Conservation (phyloP, 495 filamentous ascomycete genomes). For the Tuber microsphaerosporum region DNA sequence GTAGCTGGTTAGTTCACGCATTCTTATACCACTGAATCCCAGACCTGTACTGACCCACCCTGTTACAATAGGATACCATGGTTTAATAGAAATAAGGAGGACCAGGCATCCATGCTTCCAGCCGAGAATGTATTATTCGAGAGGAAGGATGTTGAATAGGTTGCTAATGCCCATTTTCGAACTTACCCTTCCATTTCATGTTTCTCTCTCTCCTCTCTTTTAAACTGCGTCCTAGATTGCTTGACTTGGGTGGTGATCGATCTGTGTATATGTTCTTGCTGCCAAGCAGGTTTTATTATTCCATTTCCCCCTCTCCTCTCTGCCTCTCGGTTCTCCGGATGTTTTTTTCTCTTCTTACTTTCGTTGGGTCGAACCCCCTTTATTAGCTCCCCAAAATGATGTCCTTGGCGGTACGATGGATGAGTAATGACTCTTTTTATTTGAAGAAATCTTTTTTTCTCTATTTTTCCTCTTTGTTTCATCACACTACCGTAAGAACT, state of each 20-base stretch:
- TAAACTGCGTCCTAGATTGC: background rate
- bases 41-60: background rate
- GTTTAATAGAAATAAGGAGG: constrained; percentile 38
- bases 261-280: background rate
- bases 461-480: background rate
- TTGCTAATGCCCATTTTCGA: constrained; percentile 1
- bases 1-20: constrained; percentile 35
- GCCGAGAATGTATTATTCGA: constrained; percentile 41
- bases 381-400: background rate
- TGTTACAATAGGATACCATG: constrained; percentile 31
- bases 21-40: background rate
- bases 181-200: background rate
- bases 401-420: background rate
- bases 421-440: background rate
- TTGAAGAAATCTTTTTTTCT: background rate
- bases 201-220: background rate
- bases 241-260: background rate
- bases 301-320: background rate
- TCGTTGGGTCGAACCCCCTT: background rate
- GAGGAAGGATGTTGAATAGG: constrained; percentile 40
- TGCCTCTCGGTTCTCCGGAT: background rate
- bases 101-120: constrained; percentile 12
- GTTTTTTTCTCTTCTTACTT: background rate
- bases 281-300: background rate
- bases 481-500: too few relatives aligned